Evolutionary conservation across 805 yeast species (phyloP).

Genomic region (Helenozyma rhizophorensis): DNA sequence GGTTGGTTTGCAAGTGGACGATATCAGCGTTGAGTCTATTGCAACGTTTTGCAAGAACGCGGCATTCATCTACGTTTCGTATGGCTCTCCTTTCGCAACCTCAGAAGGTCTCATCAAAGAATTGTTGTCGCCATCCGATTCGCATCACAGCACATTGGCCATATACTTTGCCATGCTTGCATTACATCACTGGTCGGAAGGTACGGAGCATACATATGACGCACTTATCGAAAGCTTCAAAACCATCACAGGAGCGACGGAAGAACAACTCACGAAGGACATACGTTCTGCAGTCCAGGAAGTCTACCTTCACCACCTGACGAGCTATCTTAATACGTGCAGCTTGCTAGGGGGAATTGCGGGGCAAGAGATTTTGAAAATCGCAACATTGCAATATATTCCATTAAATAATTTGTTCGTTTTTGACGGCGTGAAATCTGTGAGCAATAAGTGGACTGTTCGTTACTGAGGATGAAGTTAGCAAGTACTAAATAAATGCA

Average conservation of each 20-base stretch:
- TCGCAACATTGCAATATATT: conserved; percentile 72
- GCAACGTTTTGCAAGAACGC: conserved; percentile 60
- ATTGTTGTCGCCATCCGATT: not conserved
- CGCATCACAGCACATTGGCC: conserved; percentile 14
- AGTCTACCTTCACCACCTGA: conserved; percentile 33
- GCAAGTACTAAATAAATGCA: not conserved
- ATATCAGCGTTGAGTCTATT: conserved; percentile 32
- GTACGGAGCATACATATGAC: conserved; percentile 18
- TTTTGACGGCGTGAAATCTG: conserved; percentile 67
- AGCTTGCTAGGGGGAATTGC: conserved; percentile 81
- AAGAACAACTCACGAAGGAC: conserved; percentile 14
- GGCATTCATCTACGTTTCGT: conserved; percentile 45
- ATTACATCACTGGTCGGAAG: conserved; percentile 21
- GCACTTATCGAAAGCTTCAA: conserved; percentile 18
- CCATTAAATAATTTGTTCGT: conserved; percentile 69
- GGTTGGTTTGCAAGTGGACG: conserved; percentile 24
- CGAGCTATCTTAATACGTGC: conserved; percentile 53
- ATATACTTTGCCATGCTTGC: conserved; percentile 45
- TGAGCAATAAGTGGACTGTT: conserved; percentile 39
- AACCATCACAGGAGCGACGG: conserved; percentile 14
- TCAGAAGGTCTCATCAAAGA: conserved; percentile 2
- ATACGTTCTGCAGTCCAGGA: conserved; percentile 24
- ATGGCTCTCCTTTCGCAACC: conserved; percentile 33
- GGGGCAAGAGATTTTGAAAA: conserved; percentile 78
- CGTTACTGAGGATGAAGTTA: conserved; percentile 9